Evolutionary conservation across 225 moss, liverwort and hornwort genomes (phyloP).

Genomic region (Lunularia cruciata): DNA sequence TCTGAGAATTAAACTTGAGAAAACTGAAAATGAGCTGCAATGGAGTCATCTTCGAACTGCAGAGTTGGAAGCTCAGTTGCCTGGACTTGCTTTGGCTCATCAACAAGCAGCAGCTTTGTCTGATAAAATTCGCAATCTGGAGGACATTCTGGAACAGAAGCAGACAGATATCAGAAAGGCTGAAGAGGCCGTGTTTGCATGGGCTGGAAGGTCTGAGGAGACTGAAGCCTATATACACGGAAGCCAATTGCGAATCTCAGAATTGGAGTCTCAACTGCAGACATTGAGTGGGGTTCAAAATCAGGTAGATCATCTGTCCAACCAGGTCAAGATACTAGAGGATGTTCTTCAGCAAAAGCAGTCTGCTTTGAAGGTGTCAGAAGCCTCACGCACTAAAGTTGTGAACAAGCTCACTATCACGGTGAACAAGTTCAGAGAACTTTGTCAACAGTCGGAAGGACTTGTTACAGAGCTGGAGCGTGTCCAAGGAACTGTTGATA

Average conservation of each 20-base stretch:
- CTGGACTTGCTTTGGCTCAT: conserved; percentile 20
- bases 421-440: conserved; percentile 72
- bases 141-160: conserved; percentile 32
- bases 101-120: conserved; percentile 29
- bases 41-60: conserved; percentile 20
- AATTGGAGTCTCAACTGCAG: conserved; percentile 56
- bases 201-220: conserved; percentile 38
- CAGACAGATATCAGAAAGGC: conserved; percentile 36
- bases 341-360: conserved; percentile 52
- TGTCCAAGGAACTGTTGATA: conserved; percentile 64
- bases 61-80: conserved; percentile 32
- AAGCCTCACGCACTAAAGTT: conserved; percentile 65
- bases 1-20: conserved; percentile 32
- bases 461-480: conserved; percentile 72
- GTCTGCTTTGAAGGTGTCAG: conserved; percentile 52
- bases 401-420: conserved; percentile 64
- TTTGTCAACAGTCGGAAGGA: conserved; percentile 80
- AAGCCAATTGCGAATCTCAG: conserved; percentile 32
- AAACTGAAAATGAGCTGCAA: conserved; percentile 26
- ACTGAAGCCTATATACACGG: conserved; percentile 34
- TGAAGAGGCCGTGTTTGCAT: conserved; percentile 37
- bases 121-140: conserved; percentile 23
- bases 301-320: conserved; percentile 44
- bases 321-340: conserved; percentile 55
- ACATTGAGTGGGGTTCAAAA: conserved; percentile 47